Conservation (phyloP, 768 basidiomycete species). For the Tulasnella sp. region DNA sequence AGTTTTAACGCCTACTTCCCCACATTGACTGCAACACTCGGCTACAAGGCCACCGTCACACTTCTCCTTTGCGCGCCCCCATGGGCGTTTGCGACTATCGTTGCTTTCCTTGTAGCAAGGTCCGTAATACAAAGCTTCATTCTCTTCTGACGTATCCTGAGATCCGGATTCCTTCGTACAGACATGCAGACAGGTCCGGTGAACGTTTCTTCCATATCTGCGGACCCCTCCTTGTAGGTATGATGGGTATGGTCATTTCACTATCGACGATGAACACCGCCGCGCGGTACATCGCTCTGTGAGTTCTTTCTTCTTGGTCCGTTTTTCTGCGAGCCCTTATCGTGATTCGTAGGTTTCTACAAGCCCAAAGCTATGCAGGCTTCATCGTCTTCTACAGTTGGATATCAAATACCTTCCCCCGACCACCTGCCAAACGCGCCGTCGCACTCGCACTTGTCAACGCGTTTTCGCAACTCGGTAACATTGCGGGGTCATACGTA, state of each 20-base stretch:
- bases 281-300: constrained; percentile 52
- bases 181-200: constrained; percentile 53
- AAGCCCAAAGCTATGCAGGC: constrained; percentile 61
- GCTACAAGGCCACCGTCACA: constrained; percentile 49
- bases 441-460: constrained; percentile 79
- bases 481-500: constrained; percentile 62
- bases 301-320: neutral
- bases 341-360: constrained; percentile 43
- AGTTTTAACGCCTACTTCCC: constrained; percentile 52
- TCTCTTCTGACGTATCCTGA: neutral
- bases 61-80: constrained; percentile 70
- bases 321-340: neutral
- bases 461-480: constrained; percentile 69
- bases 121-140: constrained; percentile 15
- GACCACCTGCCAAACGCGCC: constrained; percentile 77
- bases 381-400: constrained; percentile 45
- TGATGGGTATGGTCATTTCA: constrained; percentile 56
- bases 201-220: constrained; percentile 64
- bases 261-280: constrained; percentile 48
- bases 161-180: neutral
- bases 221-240: constrained; percentile 41
- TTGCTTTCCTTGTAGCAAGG: constrained; percentile 40
- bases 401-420: constrained; percentile 50
- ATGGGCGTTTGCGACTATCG: constrained; percentile 49
- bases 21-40: constrained; percentile 56